Conservation (phyloP, 108 stramenopile species). For the Fragilaria crotonensis region DNA sequence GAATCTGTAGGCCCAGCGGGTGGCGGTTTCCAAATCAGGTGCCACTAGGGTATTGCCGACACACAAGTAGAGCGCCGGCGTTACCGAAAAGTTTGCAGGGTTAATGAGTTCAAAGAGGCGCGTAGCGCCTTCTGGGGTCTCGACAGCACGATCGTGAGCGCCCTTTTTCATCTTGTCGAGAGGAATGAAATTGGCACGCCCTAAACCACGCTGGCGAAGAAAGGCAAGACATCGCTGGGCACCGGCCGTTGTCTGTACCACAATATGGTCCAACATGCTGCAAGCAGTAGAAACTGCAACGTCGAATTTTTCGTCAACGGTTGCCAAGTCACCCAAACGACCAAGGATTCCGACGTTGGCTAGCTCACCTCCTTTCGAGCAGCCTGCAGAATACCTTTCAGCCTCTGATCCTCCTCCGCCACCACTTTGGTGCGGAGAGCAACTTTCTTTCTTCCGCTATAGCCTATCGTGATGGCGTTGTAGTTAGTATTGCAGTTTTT, state of each 20-base stretch:
- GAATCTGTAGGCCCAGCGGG: slow-evolving; percentile 88
- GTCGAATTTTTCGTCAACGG: slow-evolving; percentile 88
- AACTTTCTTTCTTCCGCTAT: slow-evolving; percentile 58
- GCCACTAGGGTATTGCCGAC: slow-evolving; percentile 97
- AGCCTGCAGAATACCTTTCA: slow-evolving; percentile 86
- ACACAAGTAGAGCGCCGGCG: slow-evolving; percentile 88
- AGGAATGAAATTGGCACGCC: slow-evolving; percentile 94
- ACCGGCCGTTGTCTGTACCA: slow-evolving; percentile 94
- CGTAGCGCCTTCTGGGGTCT: slow-evolving; percentile 82
- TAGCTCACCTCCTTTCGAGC: slow-evolving; percentile 73
- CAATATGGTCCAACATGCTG: slow-evolving; percentile 89
- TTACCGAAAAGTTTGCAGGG: slow-evolving; percentile 54
- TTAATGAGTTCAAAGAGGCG: slow-evolving; percentile 90
- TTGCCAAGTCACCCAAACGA: slow-evolving; percentile 94
- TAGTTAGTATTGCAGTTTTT: no score
- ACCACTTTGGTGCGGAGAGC: neutral
- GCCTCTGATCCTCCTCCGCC: no score
- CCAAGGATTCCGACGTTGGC: slow-evolving; percentile 82
- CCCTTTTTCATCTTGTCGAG: slow-evolving; percentile 93
- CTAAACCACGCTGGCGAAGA: slow-evolving; percentile 84
- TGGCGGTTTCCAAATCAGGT: slow-evolving; percentile 87
- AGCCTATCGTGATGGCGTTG: no score
- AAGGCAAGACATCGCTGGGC: slow-evolving; percentile 88
- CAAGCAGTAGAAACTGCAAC: slow-evolving; percentile 96
- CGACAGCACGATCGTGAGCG: slow-evolving; percentile 73